These are phyloP conservation scores for Entonaema liquescens DNA, from an alignment of 495 filamentous ascomycete genomes.

Conservation along the genomic window DNA sequence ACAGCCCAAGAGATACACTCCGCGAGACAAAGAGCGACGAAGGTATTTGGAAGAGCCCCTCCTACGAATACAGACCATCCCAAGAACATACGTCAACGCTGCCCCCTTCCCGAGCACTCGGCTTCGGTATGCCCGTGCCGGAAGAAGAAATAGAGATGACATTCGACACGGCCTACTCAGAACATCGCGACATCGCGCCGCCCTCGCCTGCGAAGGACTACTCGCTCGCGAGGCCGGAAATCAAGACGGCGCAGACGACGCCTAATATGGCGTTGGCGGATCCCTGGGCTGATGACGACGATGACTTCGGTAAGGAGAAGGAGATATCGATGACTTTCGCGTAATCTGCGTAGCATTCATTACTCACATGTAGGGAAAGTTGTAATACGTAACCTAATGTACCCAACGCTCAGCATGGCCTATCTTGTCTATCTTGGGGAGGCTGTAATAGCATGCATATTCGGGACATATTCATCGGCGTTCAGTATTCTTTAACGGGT, in stretches of 20 bases:
- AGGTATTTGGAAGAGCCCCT: conserved; percentile 35
- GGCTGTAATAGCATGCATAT: neutral
- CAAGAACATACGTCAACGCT: conserved; percentile 42
- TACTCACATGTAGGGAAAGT: neutral
- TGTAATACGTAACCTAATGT: neutral
- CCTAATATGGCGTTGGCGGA: conserved; percentile 67
- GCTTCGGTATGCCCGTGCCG: conserved; percentile 23
- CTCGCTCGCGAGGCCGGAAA: conserved; percentile 50
- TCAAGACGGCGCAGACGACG: conserved; percentile 51
- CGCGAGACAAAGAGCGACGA: conserved; percentile 63
- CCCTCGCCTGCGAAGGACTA: conserved; percentile 45
- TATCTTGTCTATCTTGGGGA: neutral
- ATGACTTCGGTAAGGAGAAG: conserved; percentile 77
- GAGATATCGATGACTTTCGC: conserved; percentile 82
- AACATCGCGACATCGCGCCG: conserved; percentile 45
- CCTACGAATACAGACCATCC: conserved; percentile 49
- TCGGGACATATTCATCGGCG: conserved; percentile 4
- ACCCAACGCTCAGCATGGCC: neutral
- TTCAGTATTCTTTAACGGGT: neutral
- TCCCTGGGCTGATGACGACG: conserved; percentile 83
- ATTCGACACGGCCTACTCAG: conserved; percentile 71
- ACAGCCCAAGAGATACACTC: conserved; percentile 50
- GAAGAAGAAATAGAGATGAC: conserved; percentile 71
- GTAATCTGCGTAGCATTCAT: conserved; percentile 35
- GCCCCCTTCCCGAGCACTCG: conserved; percentile 11